Base-by-base conservation (phyloP, 805 yeast species). In the Starmerella apis region DNA sequence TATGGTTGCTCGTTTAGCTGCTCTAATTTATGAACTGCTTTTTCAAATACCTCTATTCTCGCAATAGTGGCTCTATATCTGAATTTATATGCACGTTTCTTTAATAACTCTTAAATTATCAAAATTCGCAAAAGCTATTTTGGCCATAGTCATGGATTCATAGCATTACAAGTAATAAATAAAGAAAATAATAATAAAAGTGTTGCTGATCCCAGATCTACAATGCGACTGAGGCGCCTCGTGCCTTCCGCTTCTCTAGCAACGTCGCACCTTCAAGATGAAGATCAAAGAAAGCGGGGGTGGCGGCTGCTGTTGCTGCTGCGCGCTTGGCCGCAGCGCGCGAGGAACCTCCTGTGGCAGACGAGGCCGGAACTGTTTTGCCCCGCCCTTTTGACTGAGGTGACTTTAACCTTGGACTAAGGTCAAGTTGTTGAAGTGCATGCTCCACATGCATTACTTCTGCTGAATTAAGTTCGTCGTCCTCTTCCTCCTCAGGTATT, bases 231-330 rank as follows among this genome's bases (percentile, higher is more conserved):
- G 57, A 50, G 3, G 59, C 28, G 9, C 50, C 51, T 11, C 56
- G 41, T 3, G 59, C 59, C 37, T 52, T 53, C 5, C 61, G 49
- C 48, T 86, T 69, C 42, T 78, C 75, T 33, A 82, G 65, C 52
- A 82, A 64, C 28, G 81, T 80, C 39, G 85, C 78, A 19, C 81
- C 81, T 49, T 78, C 78, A 59, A 82, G 63, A 53, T 76, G 78
- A 51, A 82, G 68, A 48, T 81, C 82, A 56, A 81, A 78, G 45
- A 61, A 54, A 54, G 27, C 43, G 16, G 47, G 32, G 11, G 47
- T 25, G 13, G 49, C 49, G 2, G 49, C 49, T 18, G 47, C 52
- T 4, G 48, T n/a, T n/a, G n/a, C n/a, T n/a, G n/a, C 53, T 2
- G 43, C 43, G 1, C 48, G 45, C 11, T 54, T 56, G 5, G 58